These are phyloP conservation scores for Termitomyces titanicus DNA, from an alignment of 768 basidiomycete species.

Conservation along the genomic window DNA sequence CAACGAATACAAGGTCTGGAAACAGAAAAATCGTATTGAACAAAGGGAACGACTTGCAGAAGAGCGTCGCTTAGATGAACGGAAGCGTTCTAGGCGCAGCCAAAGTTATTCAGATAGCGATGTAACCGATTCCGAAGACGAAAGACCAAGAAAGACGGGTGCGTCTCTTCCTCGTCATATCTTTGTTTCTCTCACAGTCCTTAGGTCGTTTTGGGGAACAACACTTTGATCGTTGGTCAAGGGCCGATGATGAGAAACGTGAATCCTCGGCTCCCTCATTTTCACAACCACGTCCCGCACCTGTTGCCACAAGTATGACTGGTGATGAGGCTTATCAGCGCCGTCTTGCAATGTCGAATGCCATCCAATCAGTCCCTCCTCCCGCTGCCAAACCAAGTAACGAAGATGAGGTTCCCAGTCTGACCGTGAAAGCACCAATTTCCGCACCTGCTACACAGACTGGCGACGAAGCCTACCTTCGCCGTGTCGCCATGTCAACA, in stretches of 20 bases:
- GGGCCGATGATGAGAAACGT: constrained; percentile 43
- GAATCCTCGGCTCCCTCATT: constrained; percentile 1
- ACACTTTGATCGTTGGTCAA: constrained; percentile 49
- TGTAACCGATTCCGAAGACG: constrained; percentile 59
- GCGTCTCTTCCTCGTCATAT: constrained; percentile 11
- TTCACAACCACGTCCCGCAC: constrained; percentile 28
- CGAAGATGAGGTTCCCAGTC: constrained; percentile 22
- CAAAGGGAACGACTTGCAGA: constrained; percentile 63
- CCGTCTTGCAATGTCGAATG: constrained; percentile 64
- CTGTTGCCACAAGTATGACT: constrained; percentile 44
- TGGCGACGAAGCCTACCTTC: constrained; percentile 69
- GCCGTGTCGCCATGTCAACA: constrained; percentile 56
- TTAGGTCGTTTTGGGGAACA: constrained; percentile 47
- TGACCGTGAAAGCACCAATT: constrained; percentile 10
- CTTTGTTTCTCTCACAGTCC: constrained; percentile 4
- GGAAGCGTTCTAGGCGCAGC: constrained; percentile 53
- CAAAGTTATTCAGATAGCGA: constrained; percentile 68
- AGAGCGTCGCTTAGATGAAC: constrained; percentile 39
- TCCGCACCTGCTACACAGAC: constrained; percentile 31
- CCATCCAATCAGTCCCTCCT: constrained; percentile 21
- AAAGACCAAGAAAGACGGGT: constrained; percentile 70
- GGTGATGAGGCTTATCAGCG: constrained; percentile 83
- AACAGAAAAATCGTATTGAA: constrained; percentile 72
- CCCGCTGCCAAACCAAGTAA: constrained; percentile 17
- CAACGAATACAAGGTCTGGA: constrained; percentile 82